phyloP scores from a whole-genome alignment of 768 basidiomycete genomes.

The Agrocybe praecox region DNA sequence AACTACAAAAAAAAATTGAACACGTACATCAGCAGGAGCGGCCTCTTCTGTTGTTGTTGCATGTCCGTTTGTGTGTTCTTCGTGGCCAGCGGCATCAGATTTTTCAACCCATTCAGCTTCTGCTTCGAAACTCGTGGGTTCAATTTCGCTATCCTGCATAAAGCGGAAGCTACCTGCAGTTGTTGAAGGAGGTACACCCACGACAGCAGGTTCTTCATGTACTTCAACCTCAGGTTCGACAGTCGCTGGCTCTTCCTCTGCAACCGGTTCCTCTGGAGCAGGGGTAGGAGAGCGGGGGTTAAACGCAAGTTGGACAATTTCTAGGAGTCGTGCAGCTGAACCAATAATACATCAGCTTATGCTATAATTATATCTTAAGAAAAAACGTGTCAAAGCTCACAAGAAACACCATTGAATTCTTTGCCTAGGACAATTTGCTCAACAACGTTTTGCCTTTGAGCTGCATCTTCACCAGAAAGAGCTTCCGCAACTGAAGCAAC shows the following conservation, averaged over 20 bases:
- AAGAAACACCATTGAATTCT: slow-evolving; percentile 61
- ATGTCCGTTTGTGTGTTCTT: slow-evolving; percentile 32
- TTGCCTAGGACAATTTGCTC: slow-evolving; percentile 61
- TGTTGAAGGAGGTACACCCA: slow-evolving; percentile 43
- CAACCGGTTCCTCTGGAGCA: slow-evolving; percentile 29
- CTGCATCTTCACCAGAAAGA: slow-evolving; percentile 58
- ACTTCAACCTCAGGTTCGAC: slow-evolving; percentile 15
- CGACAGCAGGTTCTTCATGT: slow-evolving; percentile 35
- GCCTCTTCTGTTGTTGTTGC: slow-evolving; percentile 16
- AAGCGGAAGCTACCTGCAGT: slow-evolving; percentile 68
- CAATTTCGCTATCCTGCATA: slow-evolving; percentile 82
- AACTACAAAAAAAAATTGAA: not conserved
- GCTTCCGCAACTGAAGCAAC: slow-evolving; percentile 54
- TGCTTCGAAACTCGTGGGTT: slow-evolving; percentile 52
- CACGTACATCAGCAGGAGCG: slow-evolving; percentile 16
- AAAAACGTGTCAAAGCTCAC: slow-evolving; percentile 41
- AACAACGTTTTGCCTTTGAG: slow-evolving; percentile 51
- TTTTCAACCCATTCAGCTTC: slow-evolving; percentile 60
- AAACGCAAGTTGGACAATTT: slow-evolving; percentile 55
- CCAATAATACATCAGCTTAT: slow-evolving; percentile 7
- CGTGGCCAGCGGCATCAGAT: slow-evolving; percentile 38
- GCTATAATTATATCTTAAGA: not conserved
- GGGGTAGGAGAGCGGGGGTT: slow-evolving; percentile 48
- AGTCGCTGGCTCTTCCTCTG: slow-evolving; percentile 22
- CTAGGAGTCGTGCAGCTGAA: slow-evolving; percentile 62